Conservation (phyloP, 2,329 filamentous ascomycete genomes). For the Alternaria consortialis region DNA sequence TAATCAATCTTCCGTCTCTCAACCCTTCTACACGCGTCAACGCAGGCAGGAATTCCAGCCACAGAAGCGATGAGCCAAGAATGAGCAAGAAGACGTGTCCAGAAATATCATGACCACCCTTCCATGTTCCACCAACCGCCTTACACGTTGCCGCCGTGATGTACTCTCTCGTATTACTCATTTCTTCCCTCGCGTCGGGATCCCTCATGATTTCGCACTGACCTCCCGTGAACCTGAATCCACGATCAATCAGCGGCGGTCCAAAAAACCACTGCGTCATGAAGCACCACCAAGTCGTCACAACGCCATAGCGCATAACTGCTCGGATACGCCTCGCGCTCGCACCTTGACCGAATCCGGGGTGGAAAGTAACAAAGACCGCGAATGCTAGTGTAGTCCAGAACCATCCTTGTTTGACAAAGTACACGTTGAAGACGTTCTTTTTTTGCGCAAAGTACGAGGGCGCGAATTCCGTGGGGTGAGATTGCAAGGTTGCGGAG, state of each 20-base stretch:
- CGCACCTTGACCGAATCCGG: slow-evolving; percentile 59
- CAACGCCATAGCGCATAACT: slow-evolving; percentile 71
- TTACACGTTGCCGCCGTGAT: slow-evolving; percentile 84
- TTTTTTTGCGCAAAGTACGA: slow-evolving; percentile 93
- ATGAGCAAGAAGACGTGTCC: slow-evolving; percentile 95
- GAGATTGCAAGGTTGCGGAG: slow-evolving; percentile 69
- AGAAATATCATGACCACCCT: slow-evolving; percentile 94
- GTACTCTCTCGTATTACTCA: slow-evolving; percentile 58
- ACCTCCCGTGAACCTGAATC: slow-evolving; percentile 88
- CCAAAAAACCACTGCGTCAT: slow-evolving; percentile 99
- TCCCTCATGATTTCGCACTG: slow-evolving; percentile 72
- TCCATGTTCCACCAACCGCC: slow-evolving; percentile 82
- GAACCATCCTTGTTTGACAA: slow-evolving; percentile 94
- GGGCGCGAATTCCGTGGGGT: slow-evolving; percentile 67
- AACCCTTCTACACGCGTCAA: slow-evolving; percentile 60
- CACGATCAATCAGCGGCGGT: slow-evolving; percentile 85
- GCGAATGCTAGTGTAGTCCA: slow-evolving; percentile 84
- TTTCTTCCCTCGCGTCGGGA: slow-evolving; percentile 58
- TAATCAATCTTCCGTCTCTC: slow-evolving; percentile 71
- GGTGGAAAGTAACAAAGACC: slow-evolving; percentile 74
- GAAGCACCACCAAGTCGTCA: slow-evolving; percentile 82
- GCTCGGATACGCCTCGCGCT: slow-evolving; percentile 64
- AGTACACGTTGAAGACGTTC: slow-evolving; percentile 91
- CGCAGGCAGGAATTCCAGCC: slow-evolving; percentile 78
- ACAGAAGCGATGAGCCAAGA: slow-evolving; percentile 80